These are phyloP conservation scores for Rhypophila decipiens DNA, from an alignment of 495 filamentous ascomycete genomes.

Conservation along the genomic window DNA sequence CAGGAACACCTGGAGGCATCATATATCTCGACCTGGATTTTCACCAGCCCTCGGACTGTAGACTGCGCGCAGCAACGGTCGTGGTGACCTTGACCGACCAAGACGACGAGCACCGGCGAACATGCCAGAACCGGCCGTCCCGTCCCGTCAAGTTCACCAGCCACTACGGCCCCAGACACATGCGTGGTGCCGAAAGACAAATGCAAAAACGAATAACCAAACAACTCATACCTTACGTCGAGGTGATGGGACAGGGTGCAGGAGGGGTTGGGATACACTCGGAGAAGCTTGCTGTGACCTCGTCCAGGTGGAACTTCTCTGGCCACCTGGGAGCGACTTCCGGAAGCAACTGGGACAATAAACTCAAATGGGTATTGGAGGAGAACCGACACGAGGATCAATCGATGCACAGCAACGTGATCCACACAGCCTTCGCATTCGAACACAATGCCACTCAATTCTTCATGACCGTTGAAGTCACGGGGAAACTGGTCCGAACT, in stretches of 20 bases:
- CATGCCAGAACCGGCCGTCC: neutral
- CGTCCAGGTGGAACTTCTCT: conserved; percentile 12
- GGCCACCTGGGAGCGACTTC: conserved; percentile 8
- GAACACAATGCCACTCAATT: conserved; percentile 26
- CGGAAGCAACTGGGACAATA: conserved; percentile 4
- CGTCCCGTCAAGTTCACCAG: conserved; percentile 14
- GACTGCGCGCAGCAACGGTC: conserved; percentile 21
- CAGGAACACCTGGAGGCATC: conserved; percentile 23
- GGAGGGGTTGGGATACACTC: conserved; percentile 10
- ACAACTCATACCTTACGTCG: conserved; percentile 2
- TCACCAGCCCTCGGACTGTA: conserved; percentile 21
- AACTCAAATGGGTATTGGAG: conserved; percentile 21
- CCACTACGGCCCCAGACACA: conserved; percentile 10
- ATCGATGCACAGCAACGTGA: conserved; percentile 19
- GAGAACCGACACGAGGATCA: conserved; percentile 22
- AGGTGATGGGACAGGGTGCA: conserved; percentile 10
- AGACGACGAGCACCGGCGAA: neutral
- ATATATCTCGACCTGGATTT: conserved; percentile 28
- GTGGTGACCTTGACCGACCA: conserved; percentile 20
- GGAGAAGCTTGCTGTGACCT: conserved; percentile 5
- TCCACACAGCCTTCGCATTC: conserved; percentile 28
- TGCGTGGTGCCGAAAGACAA: conserved; percentile 3
- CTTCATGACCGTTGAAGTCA: conserved; percentile 26
- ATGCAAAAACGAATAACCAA: conserved; percentile 3
- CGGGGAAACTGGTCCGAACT: conserved; percentile 12